Evolutionary conservation across 306 rosid species (phyloP).

Genomic region (Gillenia trifoliata): DNA sequence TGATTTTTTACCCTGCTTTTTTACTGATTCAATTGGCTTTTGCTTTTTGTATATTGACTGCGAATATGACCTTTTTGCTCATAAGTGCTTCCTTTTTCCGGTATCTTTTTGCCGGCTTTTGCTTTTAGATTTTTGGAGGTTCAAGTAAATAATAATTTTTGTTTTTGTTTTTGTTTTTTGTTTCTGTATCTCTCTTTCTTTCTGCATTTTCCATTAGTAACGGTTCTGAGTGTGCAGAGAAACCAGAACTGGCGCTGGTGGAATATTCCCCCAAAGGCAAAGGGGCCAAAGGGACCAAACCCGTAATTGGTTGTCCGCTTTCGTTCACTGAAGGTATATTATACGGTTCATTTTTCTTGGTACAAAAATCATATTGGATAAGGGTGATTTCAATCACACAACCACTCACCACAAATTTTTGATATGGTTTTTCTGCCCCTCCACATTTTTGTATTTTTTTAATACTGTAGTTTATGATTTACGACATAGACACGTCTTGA

Average conservation of each 20-base stretch:
- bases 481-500: no score
- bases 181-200: constrained; percentile 17
- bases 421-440: background rate
- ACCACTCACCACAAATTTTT: constrained; percentile 4
- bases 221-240: constrained; percentile 36
- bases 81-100: background rate
- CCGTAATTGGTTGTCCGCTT: constrained; percentile 20
- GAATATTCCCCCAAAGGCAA: constrained; percentile 49
- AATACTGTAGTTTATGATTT: background rate
- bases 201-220: constrained; percentile 40
- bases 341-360: background rate
- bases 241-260: constrained; percentile 64
- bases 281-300: background rate
- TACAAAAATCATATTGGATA: background rate
- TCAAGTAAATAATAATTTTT: no score
- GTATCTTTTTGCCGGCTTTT: background rate
- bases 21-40: background rate
- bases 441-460: background rate
- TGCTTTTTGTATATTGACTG: no score
- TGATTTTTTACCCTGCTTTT: background rate
- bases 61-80: no score
- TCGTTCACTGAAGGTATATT: constrained; percentile 45
- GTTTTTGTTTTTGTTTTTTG: background rate
- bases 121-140: background rate
- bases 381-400: background rate